Conservation (phyloP, 208 protist genomes). For the Novymonas esmeraldas region DNA sequence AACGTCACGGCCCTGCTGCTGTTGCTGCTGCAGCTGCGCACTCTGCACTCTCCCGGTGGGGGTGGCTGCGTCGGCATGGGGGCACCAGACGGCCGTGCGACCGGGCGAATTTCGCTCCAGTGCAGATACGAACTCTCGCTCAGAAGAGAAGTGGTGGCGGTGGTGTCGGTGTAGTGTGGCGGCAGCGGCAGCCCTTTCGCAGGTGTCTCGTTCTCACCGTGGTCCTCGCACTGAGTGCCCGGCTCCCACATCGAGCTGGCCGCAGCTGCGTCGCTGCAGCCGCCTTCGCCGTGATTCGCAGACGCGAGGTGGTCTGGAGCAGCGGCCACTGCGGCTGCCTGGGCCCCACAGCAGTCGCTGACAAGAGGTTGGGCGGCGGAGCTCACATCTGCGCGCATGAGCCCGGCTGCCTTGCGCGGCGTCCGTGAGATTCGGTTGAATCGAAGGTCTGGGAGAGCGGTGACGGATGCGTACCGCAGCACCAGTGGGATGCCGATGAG, state of each 20-base stretch:
- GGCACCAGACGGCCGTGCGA: not conserved
- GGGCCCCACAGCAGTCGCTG: not conserved
- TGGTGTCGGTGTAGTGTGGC: conserved; percentile 19
- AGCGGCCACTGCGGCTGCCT: not conserved
- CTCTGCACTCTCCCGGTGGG: not conserved
- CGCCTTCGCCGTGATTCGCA: no score
- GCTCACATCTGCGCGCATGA: not conserved
- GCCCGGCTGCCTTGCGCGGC: not conserved
- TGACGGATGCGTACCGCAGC: conserved; percentile 23
- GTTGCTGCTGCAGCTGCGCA: conserved; percentile 13
- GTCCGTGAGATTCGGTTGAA: conserved; percentile 24
- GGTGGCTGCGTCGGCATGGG: not conserved
- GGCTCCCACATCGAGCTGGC: not conserved
- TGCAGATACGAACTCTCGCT: conserved; percentile 33
- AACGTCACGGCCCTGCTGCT: conserved; percentile 5
- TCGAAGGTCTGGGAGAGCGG: conserved; percentile 18
- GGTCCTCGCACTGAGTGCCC: not conserved
- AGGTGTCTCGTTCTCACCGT: conserved; percentile 5
- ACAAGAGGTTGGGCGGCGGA: not conserved
- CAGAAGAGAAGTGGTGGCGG: conserved; percentile 21
- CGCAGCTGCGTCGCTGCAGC: not conserved
- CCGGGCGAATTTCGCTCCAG: conserved; percentile 30
- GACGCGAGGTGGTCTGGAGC: not conserved
- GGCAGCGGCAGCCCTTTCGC: not conserved
- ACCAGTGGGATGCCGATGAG: conserved; percentile 26